Percentiles rank a stretch among this genome's conserved stretches.
These are phyloP conservation scores for Uncinocarpus reesii DNA, from an alignment of 2,329 filamentous ascomycete genomes.

Conservation along the genomic window DNA sequence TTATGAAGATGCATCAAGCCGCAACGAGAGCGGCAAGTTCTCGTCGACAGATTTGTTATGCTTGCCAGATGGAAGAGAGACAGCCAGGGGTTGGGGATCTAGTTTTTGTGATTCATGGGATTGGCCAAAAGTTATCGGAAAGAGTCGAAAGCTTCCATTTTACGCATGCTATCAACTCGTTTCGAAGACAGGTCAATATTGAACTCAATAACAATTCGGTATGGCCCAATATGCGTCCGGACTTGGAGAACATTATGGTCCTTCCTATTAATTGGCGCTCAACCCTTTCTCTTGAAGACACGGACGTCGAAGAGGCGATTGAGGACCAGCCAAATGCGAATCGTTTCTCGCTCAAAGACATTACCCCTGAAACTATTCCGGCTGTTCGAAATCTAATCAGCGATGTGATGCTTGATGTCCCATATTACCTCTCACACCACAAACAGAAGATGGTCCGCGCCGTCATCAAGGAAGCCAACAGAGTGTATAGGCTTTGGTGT, in stretches of 20 bases:
- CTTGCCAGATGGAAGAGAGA: conserved; percentile 55
- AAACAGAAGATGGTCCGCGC: conserved; percentile 91
- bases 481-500: conserved; percentile 93
- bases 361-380: conserved; percentile 81
- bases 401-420: conserved; percentile 96
- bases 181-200: conserved; percentile 74
- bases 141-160: conserved; percentile 94
- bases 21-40: conserved; percentile 20
- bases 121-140: conserved; percentile 92
- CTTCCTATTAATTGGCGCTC: conserved; percentile 92
- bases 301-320: conserved; percentile 47
- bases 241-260: conserved; percentile 86
- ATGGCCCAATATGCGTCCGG: conserved; percentile 61
- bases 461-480: conserved; percentile 79
- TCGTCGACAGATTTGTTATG: conserved; percentile 34
- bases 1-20: conserved; percentile 33
- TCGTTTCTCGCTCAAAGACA: conserved; percentile 66
- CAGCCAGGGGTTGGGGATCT: conserved; percentile 70
- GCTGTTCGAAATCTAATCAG: conserved; percentile 89
- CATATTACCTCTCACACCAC: conserved; percentile 94
- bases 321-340: conserved; percentile 49
- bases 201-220: conserved; percentile 67
- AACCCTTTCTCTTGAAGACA: conserved; percentile 76
- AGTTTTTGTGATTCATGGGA: conserved; percentile 84
- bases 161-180: conserved; percentile 86